Evolutionary conservation across 106 monocot genomes (phyloP).

Genomic region (Dioscorea dumetorum): DNA sequence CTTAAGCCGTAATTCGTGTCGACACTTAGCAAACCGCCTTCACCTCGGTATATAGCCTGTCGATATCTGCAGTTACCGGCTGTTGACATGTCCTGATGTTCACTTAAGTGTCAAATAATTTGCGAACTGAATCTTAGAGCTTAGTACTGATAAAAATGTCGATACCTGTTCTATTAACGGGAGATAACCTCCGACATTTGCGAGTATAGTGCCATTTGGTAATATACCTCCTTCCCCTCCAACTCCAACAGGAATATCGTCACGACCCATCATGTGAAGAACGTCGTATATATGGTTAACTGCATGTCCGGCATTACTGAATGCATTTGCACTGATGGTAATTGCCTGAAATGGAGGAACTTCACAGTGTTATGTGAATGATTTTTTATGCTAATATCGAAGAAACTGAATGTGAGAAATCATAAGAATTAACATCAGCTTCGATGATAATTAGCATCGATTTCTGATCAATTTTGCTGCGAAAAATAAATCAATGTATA

Average conservation of each 20-base stretch:
- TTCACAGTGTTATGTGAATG: too few relatives aligned
- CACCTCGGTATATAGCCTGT: slow-evolving; percentile 57
- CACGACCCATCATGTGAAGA: slow-evolving; percentile 92
- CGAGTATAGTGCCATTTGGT: slow-evolving; percentile 46
- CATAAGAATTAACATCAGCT: too few relatives aligned
- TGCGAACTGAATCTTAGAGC: too few relatives aligned
- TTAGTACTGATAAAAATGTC: neutral
- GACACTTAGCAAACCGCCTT: slow-evolving; percentile 49
- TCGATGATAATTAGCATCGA: too few relatives aligned
- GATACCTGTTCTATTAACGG: slow-evolving; percentile 84
- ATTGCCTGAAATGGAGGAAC: slow-evolving; percentile 32
- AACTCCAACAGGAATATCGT: slow-evolving; percentile 76
- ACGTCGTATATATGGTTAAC: slow-evolving; percentile 83
- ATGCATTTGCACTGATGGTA: slow-evolving; percentile 66
- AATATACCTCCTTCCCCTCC: slow-evolving; percentile 91
- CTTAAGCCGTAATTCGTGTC: slow-evolving; percentile 74
- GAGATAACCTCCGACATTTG: slow-evolving; percentile 81
- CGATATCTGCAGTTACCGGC: slow-evolving; percentile 74
- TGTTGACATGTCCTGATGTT: slow-evolving; percentile 60
- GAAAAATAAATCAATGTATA: too few relatives aligned
- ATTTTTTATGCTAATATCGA: too few relatives aligned
- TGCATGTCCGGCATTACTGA: slow-evolving; percentile 78
- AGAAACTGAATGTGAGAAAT: too few relatives aligned
- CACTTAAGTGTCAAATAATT: neutral
- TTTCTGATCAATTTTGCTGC: too few relatives aligned